These are phyloP conservation scores for Exophiala mesophila DNA, from an alignment of 2,329 filamentous ascomycete genomes.

Conservation along the genomic window DNA sequence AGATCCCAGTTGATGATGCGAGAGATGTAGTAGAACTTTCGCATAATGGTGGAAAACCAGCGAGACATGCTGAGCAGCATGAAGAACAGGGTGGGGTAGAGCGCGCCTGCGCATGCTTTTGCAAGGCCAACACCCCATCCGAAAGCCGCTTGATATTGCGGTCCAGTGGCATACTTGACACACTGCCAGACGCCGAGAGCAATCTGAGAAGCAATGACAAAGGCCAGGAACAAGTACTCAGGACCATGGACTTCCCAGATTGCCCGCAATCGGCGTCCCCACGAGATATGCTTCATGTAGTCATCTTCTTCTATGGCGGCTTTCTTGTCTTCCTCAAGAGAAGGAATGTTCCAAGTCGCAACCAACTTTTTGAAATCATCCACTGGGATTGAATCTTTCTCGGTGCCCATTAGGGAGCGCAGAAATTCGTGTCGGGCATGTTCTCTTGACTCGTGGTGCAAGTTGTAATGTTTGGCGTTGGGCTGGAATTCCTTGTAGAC, in stretches of 20 bases:
- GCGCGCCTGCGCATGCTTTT: constrained; percentile 51
- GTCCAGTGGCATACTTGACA: constrained; percentile 47
- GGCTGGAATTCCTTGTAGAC: constrained; percentile 48
- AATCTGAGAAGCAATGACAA: constrained; percentile 47
- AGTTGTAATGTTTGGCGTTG: constrained; percentile 42
- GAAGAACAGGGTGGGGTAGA: constrained; percentile 57
- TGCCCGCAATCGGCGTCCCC: constrained; percentile 45
- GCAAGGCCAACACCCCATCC: constrained; percentile 55
- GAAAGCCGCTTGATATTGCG: constrained; percentile 45
- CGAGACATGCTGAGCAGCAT: constrained; percentile 55
- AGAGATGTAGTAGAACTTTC: constrained; percentile 49
- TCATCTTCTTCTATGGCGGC: constrained; percentile 45
- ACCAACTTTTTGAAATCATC: constrained; percentile 45
- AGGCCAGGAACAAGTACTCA: constrained; percentile 45
- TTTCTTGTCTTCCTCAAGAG: constrained; percentile 44
- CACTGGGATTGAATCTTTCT: constrained; percentile 38
- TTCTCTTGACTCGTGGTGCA: constrained; percentile 37
- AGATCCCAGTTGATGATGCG: constrained; percentile 56
- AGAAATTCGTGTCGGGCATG: constrained; percentile 48
- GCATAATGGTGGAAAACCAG: constrained; percentile 50
- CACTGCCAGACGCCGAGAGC: constrained; percentile 54
- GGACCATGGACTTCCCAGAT: constrained; percentile 55
- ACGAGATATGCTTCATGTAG: constrained; percentile 43
- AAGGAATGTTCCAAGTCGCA: constrained; percentile 46
- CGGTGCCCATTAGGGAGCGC: constrained; percentile 40